Conservation (phyloP, 345 rosid genomes). For the Citrus maxima region DNA sequence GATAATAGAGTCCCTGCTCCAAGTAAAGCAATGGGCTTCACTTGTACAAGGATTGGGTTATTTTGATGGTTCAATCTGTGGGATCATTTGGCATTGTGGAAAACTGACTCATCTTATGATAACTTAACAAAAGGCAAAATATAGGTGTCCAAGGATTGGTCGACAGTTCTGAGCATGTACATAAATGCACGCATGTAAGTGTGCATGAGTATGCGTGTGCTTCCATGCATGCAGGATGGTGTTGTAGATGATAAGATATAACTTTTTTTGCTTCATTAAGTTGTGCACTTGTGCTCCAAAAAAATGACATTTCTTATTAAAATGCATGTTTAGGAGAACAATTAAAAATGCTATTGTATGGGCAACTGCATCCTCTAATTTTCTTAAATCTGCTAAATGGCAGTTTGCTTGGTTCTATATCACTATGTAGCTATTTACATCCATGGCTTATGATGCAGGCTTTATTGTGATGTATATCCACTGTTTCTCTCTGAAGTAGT, state of each 20-base stretch:
- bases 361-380: not conserved
- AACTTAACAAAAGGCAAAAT: not conserved
- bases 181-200: not conserved
- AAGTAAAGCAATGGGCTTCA: not conserved
- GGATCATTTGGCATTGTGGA: not conserved
- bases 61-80: not conserved
- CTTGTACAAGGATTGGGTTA: not conserved
- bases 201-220: not conserved
- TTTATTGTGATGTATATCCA: not conserved
- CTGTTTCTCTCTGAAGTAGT: not conserved
- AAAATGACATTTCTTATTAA: not conserved
- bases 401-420: not conserved
- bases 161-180: not conserved
- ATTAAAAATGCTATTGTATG: not conserved
- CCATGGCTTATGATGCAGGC: not conserved
- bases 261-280: not conserved
- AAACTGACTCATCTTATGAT: not conserved
- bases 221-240: not conserved
- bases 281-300: not conserved
- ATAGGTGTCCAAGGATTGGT: not conserved
- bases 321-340: not conserved
- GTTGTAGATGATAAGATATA: not conserved
- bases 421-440: not conserved
- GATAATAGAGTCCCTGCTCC: not conserved
- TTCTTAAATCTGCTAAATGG: not conserved